phyloP scores from a whole-genome alignment of 2,329 filamentous ascomycete genomes.

The Neonectria punicea region DNA sequence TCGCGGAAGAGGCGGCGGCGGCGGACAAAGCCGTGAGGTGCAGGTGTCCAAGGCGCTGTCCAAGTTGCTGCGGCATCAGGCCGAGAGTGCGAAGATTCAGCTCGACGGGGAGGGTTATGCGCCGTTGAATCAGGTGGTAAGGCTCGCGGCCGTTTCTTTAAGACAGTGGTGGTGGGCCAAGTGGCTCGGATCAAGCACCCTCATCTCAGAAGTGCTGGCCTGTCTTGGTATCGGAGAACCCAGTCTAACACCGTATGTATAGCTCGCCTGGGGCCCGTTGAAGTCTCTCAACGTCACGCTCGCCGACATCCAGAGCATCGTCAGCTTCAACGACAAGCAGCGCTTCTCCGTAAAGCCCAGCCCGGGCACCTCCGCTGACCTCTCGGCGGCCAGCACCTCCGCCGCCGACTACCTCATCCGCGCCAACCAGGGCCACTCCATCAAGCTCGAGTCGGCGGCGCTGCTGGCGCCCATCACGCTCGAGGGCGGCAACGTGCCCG shows the following conservation, averaged over 20 bases:
- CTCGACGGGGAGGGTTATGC: conserved; percentile 71
- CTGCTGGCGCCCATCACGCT: conserved; percentile 76
- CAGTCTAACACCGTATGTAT: conserved; percentile 15
- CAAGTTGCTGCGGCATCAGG: conserved; percentile 65
- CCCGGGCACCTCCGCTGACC: conserved; percentile 40
- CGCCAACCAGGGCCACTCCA: conserved; percentile 93
- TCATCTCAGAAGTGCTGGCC: neutral
- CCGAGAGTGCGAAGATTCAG: conserved; percentile 63
- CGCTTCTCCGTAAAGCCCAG: conserved; percentile 82
- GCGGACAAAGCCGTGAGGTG: conserved; percentile 54
- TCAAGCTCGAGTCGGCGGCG: conserved; percentile 76
- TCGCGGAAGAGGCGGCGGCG: conserved; percentile 43
- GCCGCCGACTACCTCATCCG: conserved; percentile 84
- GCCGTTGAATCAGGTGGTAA: conserved; percentile 66
- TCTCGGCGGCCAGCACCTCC: conserved; percentile 50
- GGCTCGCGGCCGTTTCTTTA: conserved; percentile 42
- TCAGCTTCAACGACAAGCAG: conserved; percentile 86
- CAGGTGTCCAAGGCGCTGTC: conserved; percentile 66
- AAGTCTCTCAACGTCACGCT: conserved; percentile 78
- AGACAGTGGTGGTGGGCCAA: neutral
- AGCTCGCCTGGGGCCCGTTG: conserved; percentile 68
- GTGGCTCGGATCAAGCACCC: neutral
- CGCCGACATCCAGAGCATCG: conserved; percentile 75
- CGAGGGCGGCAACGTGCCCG: conserved; percentile 67
- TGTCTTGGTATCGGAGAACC: neutral